A percentile compares a stretch with the other conserved stretches of the same genome.
phyloP scores from a whole-genome alignment of 768 basidiomycete species.

The Russula lepida region DNA sequence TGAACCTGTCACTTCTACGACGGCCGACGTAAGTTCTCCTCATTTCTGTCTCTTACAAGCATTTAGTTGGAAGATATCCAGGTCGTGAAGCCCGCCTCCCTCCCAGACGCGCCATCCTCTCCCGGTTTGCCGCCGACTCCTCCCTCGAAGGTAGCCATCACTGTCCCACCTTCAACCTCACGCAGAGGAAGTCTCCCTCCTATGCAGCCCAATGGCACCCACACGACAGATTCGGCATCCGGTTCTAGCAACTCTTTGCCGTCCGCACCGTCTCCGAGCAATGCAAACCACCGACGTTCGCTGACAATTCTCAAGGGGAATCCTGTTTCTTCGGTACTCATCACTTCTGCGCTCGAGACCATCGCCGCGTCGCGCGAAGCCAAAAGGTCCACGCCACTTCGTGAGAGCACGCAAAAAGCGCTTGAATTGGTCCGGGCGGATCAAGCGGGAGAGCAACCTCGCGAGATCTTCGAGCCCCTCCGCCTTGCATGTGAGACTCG shows the following conservation, averaged over 20 bases:
- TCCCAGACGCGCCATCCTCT: slow-evolving; percentile 8
- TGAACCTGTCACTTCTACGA: not conserved
- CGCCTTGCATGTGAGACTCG: slow-evolving; percentile 93
- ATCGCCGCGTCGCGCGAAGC: slow-evolving; percentile 87
- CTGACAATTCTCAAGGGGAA: slow-evolving; percentile 45
- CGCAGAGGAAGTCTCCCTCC: slow-evolving; percentile 14
- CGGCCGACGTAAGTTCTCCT: not conserved
- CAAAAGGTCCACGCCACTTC: slow-evolving; percentile 68
- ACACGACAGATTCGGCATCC: slow-evolving; percentile 6
- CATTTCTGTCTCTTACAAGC: not conserved
- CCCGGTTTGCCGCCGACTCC: slow-evolving; percentile 12
- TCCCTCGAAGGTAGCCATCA: slow-evolving; percentile 2
- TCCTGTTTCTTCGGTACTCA: slow-evolving; percentile 70
- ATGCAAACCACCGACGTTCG: slow-evolving; percentile 29
- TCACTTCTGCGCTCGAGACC: slow-evolving; percentile 76
- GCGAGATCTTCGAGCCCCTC: slow-evolving; percentile 93
- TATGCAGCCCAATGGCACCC: slow-evolving; percentile 8
- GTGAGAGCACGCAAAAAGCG: slow-evolving; percentile 75
- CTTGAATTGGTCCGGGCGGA: slow-evolving; percentile 74
- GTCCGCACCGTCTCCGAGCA: slow-evolving; percentile 16
- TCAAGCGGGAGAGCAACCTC: slow-evolving; percentile 64
- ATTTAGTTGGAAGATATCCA: not conserved
- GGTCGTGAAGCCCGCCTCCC: not conserved
- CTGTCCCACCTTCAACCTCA: not conserved
- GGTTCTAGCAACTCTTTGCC: slow-evolving; percentile 20